Evolutionary conservation across 306 rosid genomes (phyloP), one percentile per base, ranked within the genome.

Genomic region (Vicia villosa): DNA sequence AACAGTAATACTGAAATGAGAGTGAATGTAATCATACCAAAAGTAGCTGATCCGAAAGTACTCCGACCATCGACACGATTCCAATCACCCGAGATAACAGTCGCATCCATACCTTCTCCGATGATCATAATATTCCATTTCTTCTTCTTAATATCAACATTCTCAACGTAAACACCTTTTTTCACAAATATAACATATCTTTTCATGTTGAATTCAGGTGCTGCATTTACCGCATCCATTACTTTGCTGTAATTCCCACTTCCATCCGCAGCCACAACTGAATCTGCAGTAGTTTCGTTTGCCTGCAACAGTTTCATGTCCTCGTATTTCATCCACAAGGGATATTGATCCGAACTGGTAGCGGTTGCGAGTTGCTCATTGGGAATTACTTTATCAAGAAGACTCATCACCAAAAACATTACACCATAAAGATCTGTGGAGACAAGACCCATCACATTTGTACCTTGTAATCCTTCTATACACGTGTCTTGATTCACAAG

Each of bases 71-170:
- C 97, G 20, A 70, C 4, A 7, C 0, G 34, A 50, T 24, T 94
- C 64, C 88, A 84, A 51, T 76, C 80, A 12, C 96, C 92, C 45
- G 96, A 60, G 14, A 94, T 86, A 7, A 88, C 8, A 4, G 99
- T 94, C 12, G 77, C 78, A 55, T 77, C 72, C 38, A 91, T 88
- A 0, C 96, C 97, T 59, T 91, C 99, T 14, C 99, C 99, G 3
- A 88, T 37, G 56, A 94, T 74, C 95, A 94, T 80, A 32, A 94
- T 68, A 46, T 94, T 91, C 97, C 99, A 94, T 16, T 86, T 90
- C 77, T 90, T 85, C 89, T 82, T 85, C 80, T 88, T 91, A 70
- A 94, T 87, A 83, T 85, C 96, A 45, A 91, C 92, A 5, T 83
- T 66, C 74, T 94, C 99, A 0, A 14, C 24, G n/a, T 94, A 94